These are phyloP conservation scores for Boletus tomentosulus DNA, from an alignment of 768 basidiomycete genomes.

Conservation along the genomic window DNA sequence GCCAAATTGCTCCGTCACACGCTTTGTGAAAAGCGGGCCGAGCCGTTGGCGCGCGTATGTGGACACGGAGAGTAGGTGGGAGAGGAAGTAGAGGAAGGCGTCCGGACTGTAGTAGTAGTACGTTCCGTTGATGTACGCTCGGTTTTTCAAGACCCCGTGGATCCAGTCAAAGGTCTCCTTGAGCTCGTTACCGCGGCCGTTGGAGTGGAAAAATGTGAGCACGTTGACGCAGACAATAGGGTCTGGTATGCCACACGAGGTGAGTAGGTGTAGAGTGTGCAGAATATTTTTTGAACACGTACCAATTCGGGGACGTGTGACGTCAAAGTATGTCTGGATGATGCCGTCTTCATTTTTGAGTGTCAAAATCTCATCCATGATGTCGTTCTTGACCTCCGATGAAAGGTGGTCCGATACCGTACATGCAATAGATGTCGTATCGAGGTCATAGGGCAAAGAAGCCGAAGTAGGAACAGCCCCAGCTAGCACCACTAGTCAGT, in stretches of 20 bases:
- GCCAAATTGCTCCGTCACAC: slow-evolving; percentile 15
- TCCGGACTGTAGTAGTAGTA: slow-evolving; percentile 17
- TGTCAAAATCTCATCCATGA: slow-evolving; percentile 19
- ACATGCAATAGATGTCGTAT: slow-evolving; percentile 19
- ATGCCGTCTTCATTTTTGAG: slow-evolving; percentile 19
- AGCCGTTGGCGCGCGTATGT: slow-evolving; percentile 13
- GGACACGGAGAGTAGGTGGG: slow-evolving; percentile 16
- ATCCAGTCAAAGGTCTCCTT: slow-evolving; percentile 21
- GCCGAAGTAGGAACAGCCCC: slow-evolving; percentile 7
- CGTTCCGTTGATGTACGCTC: slow-evolving; percentile 20
- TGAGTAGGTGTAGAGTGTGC: background rate
- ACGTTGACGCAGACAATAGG: slow-evolving; percentile 18
- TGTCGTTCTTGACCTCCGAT: slow-evolving; percentile 14
- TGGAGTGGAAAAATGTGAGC: slow-evolving; percentile 19
- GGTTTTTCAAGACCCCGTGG: slow-evolving; percentile 16
- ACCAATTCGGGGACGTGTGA: slow-evolving; percentile 20
- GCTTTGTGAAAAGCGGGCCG: slow-evolving; percentile 11
- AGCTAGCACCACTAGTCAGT: slow-evolving; percentile 9
- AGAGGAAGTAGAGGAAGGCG: slow-evolving; percentile 21
- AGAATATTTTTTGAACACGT: background rate
- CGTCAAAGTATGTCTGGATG: slow-evolving; percentile 19
- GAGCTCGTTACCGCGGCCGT: slow-evolving; percentile 16
- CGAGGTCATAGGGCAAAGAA: slow-evolving; percentile 17
- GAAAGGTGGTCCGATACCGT: slow-evolving; percentile 12
- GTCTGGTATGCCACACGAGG: background rate